Evolutionary conservation across 176 grass and related monocot genomes (phyloP).

Genomic region (Aegilops longissima): DNA sequence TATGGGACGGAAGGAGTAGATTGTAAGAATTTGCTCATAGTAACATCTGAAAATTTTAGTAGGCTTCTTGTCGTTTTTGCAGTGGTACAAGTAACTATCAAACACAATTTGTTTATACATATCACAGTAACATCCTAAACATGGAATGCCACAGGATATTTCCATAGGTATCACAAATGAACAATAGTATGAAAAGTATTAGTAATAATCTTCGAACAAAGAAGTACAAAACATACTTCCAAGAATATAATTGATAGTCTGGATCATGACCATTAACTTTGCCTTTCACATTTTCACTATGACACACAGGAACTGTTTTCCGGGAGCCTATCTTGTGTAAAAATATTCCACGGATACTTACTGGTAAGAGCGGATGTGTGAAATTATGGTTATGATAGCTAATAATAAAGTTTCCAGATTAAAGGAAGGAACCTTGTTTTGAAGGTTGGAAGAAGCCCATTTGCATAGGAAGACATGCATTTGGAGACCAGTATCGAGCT

Average conservation of each 20-base stretch:
- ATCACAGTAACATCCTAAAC: background rate
- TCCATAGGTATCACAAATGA: background rate
- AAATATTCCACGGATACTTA: constrained; percentile 75
- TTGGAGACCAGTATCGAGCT: constrained; percentile 97
- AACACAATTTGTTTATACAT: background rate
- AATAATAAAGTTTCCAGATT: background rate
- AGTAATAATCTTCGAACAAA: background rate
- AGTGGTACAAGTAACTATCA: background rate
- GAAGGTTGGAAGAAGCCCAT: constrained; percentile 96
- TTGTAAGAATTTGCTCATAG: background rate
- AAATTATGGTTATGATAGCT: background rate
- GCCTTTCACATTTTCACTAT: background rate
- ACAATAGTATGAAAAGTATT: constrained; percentile 2
- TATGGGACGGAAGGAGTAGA: no score
- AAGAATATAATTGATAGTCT: background rate
- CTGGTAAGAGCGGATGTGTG: constrained; percentile 54
- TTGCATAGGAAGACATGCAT: constrained; percentile 97
- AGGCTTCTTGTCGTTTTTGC: background rate
- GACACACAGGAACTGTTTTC: constrained; percentile 83
- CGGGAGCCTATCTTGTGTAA: constrained; percentile 89
- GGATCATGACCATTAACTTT: constrained; percentile 16
- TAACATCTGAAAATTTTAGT: background rate
- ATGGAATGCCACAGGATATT: background rate
- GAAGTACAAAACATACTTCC: background rate
- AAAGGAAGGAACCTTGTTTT: background rate